Percentiles rank a stretch among this genome's conserved stretches.
Evolutionary conservation across 192 early-diverging fungal genomes (phyloP).

Genomic region (Funneliformis geosporum): DNA sequence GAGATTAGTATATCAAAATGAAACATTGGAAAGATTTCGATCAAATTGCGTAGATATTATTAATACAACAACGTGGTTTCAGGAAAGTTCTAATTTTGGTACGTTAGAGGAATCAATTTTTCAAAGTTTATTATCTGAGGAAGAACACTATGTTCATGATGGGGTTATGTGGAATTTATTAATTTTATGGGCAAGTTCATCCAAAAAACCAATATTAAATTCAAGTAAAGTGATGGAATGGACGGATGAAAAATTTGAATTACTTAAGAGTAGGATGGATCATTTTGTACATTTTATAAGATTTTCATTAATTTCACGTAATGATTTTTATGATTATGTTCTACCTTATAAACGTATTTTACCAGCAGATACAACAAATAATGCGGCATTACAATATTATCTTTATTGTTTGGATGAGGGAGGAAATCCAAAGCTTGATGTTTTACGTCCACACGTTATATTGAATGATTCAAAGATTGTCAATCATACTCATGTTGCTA

Average conservation of each 20-base stretch:
- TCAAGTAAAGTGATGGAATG: background rate
- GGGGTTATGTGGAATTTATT: constrained; percentile 13
- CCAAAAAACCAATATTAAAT: background rate
- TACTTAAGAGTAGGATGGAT: background rate
- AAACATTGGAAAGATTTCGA: constrained; percentile 9
- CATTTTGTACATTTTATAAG: constrained; percentile 10
- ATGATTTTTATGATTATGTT: constrained; percentile 21
- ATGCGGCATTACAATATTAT: constrained; percentile 13
- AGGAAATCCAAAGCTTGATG: background rate
- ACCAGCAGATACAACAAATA: background rate
- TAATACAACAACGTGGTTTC: constrained; percentile 17
- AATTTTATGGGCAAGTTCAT: constrained; percentile 9
- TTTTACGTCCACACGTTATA: background rate
- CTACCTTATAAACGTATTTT: constrained; percentile 14
- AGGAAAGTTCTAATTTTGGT: background rate
- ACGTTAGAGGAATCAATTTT: constrained; percentile 21
- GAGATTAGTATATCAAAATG: constrained; percentile 18
- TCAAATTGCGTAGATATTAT: constrained; percentile 10
- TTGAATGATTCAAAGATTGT: constrained; percentile 17
- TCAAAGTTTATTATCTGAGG: background rate
- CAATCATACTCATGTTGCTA: constrained; percentile 20
- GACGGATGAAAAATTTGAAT: background rate
- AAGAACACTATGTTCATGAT: constrained; percentile 13
- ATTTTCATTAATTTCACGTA: constrained; percentile 16
- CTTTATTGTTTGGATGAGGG: constrained; percentile 6